Evolutionary conservation across 306 rosid species (phyloP).

Genomic region (Acacia acuminata): DNA sequence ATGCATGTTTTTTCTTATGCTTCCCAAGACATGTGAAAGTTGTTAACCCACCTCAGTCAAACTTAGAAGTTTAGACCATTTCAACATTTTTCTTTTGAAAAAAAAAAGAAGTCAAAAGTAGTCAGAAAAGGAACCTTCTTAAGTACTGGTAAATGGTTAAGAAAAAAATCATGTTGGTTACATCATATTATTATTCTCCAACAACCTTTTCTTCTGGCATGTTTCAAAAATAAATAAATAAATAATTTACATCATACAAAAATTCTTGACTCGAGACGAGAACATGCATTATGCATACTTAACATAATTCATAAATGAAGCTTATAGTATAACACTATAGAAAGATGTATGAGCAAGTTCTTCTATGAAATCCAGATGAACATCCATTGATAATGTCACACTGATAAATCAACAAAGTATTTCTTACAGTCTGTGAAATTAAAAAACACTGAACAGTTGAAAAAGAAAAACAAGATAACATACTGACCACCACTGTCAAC

Average conservation of each 20-base stretch:
- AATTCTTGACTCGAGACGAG: too few relatives aligned
- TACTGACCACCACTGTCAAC: slow-evolving; percentile 36
- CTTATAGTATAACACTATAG: not conserved
- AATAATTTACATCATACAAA: not conserved
- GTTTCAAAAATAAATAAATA: not conserved
- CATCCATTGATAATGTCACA: slow-evolving; percentile 46
- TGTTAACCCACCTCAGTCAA: not conserved
- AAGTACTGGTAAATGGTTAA: not conserved
- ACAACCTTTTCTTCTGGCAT: not conserved
- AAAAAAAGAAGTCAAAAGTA: too few relatives aligned
- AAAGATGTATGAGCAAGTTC: slow-evolving; percentile 31
- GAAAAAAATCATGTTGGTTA: not conserved
- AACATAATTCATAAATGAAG: not conserved
- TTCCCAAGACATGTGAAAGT: not conserved
- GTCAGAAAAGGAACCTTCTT: not conserved
- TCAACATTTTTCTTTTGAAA: not conserved
- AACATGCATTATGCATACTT: too few relatives aligned
- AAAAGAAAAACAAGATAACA: slow-evolving; percentile 31
- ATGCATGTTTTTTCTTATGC: not conserved
- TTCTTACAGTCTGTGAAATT: slow-evolving; percentile 46
- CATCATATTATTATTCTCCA: not conserved
- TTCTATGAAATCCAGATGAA: slow-evolving; percentile 34
- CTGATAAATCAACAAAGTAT: slow-evolving; percentile 46
- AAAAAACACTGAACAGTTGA: slow-evolving; percentile 37
- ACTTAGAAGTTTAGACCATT: not conserved